A percentile compares a stretch with the other conserved stretches of the same genome.
These are phyloP conservation scores for Starmerella lactis-condensi DNA, from an alignment of 805 yeast genomes.

Conservation along the genomic window DNA sequence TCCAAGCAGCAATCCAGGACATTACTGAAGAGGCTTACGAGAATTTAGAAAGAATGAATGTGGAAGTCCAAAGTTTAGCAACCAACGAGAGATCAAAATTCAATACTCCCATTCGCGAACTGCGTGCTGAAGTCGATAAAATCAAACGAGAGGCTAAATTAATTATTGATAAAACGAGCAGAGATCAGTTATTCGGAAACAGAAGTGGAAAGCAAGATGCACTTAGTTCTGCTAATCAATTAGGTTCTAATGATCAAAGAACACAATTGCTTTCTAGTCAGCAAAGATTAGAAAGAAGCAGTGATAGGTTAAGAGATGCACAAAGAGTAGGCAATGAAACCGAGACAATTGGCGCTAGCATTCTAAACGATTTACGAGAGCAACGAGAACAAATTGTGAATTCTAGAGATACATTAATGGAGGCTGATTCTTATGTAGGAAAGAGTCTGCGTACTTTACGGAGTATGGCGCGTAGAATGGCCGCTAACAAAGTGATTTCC, in stretches of 20 bases:
- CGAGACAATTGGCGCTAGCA: conserved; percentile 77
- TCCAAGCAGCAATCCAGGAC: conserved; percentile 10
- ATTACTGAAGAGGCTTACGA: conserved; percentile 65
- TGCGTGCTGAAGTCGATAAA: conserved; percentile 39
- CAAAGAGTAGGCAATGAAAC: conserved; percentile 86
- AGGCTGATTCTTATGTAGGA: conserved; percentile 88
- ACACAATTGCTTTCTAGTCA: conserved; percentile 62
- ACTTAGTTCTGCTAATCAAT: conserved; percentile 9
- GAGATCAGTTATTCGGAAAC: conserved; percentile 54
- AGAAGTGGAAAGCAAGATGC: conserved; percentile 19
- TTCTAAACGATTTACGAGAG: conserved; percentile 69
- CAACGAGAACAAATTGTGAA: conserved; percentile 85
- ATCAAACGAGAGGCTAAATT: conserved; percentile 34
- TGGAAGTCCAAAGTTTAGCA: conserved; percentile 75
- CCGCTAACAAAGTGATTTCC: conserved; percentile 76
- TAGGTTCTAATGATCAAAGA: conserved; percentile 52
- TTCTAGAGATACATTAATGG: conserved; percentile 66
- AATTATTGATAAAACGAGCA: conserved; percentile 50
- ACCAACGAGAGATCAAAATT: conserved; percentile 49
- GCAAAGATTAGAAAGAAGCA: conserved; percentile 61
- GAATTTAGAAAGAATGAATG: conserved; percentile 65
- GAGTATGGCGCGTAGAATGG: conserved; percentile 79
- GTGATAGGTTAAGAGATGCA: conserved; percentile 69
- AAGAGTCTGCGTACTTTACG: conserved; percentile 69
- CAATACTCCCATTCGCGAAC: conserved; percentile 61